Evolutionary conservation across 345 rosid species (phyloP), one percentile per base, ranked within the genome.

Genomic region (Salix caprea): DNA sequence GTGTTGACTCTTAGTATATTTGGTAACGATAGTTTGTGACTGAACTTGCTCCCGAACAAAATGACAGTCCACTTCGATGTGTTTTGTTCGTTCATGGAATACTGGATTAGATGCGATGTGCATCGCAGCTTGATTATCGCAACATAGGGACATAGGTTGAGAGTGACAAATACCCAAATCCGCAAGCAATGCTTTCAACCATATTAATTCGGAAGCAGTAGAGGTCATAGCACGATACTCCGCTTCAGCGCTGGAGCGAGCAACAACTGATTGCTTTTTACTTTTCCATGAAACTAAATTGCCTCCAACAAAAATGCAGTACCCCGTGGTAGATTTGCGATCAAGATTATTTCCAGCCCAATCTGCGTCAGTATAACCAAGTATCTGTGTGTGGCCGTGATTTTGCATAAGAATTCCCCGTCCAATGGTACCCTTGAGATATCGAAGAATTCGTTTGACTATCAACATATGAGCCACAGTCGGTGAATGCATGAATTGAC

Each of bases 231-330:
- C 3, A 0, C 0, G 1, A 52, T 52, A 18, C 6, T 19, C 1
- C 0, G 23, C 10, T 52, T 52, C 4, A 5, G 1, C 0, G 1
- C 3, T 19, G 7, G 23, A 5, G 6, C 1, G 1, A 16, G 58
- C 4, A 52, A 52, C 0, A 1, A 52, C 10, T 52, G 2, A 18
- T 52, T 52, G 7, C 18, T 52, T 48, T 52, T 52, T 6, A 18
- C 10, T 52, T 52, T 52, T 52, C 1, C 23, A 19, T 0, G 10
- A 52, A 52, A 52, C 9, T 4, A 52, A 2, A 19, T 52, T 52
- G 1, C 58, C 58, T 18, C 10, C 23, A 19, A 52, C 9, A 52
- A 52, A 52, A 1, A 52, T 52, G 6, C 10, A 52, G 7, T 6
- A 2, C 8, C 1, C 10, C 0, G 0, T 19, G 6, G 58, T 19